Evolutionary conservation across 140 eudicot species (phyloP), one percentile per base, ranked within the genome.

Genomic region (Stevia rebaudiana): DNA sequence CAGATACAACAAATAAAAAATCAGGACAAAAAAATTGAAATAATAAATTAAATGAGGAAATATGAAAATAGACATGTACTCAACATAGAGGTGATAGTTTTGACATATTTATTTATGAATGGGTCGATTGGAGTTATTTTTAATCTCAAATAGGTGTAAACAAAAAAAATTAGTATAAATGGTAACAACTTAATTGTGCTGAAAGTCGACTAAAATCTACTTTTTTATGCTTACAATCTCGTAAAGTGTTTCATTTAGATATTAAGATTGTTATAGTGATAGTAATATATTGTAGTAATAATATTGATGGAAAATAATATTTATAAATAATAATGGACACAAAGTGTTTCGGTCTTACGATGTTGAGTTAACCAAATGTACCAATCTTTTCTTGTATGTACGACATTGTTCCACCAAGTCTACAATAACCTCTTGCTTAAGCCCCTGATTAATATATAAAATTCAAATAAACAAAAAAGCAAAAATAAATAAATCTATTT

Each of bases 401-500:
- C 95, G 96, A 61, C 98, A 92, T 73, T 92, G 98, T 24, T 88
- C 98, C 68, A 88, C 98, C 84, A 92, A 77, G 77, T 88, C 98
- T 57, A 92, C 92, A 40, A 92, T 75, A 54, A 85, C 98, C 78
- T 92, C 98, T 77, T 92, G 98, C 62, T 70, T 81, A 22, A 92
- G 77, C 40, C 87, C 96, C 98, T 92, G 87, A 40, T 18, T 69
- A n/a, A 58, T 39, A 66, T 25, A 69, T 59, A 5, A 15, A 35
- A 37, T 19, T 15, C 11, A 5, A 21, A 39, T n/a, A n/a, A n/a
- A n/a, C n/a, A n/a, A 16, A 46, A 12, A 1, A 52, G 41, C n/a
- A 37, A 3, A 8, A 57, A 28, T 28, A 11, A 25, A 31, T 28
- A 49, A n/a, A 39, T 18, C 51, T 30, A 63, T 10, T 37, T 35